Percentiles rank a stretch among this genome's conserved stretches.
Evolutionary conservation across 1,284 basidiomycete genomes (phyloP).

Genomic region (Porogramme epimiltina): DNA sequence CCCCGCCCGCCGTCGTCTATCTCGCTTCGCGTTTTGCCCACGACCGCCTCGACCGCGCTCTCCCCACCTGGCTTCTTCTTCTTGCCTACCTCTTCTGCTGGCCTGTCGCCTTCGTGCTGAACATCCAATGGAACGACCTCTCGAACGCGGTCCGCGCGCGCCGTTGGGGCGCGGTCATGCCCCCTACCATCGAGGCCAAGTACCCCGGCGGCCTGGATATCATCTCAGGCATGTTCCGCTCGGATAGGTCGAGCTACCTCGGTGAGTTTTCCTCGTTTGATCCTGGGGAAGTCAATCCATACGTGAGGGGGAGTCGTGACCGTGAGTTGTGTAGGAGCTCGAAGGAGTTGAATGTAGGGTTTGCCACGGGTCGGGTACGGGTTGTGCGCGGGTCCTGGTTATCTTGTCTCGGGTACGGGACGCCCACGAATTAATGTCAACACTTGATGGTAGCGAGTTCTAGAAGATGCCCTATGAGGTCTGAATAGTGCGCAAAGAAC

Average conservation of each 20-base stretch:
- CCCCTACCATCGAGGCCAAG: slow-evolving; percentile 18
- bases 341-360: too few relatives aligned
- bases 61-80: slow-evolving; percentile 7
- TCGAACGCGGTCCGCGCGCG: slow-evolving; percentile 19
- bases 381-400: too few relatives aligned
- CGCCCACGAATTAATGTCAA: too few relatives aligned
- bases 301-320: too few relatives aligned
- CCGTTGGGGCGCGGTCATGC: slow-evolving; percentile 22
- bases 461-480: too few relatives aligned
- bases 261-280: slow-evolving; percentile 21
- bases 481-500: too few relatives aligned
- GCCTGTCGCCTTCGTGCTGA: slow-evolving; percentile 11
- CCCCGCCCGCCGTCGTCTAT: slow-evolving; percentile 12
- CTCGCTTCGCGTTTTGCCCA: slow-evolving; percentile 5
- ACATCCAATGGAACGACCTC: slow-evolving; percentile 10
- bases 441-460: too few relatives aligned
- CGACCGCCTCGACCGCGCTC: background rate
- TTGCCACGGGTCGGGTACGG: too few relatives aligned
- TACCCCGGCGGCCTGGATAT: slow-evolving; percentile 26
- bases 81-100: slow-evolving; percentile 14
- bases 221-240: slow-evolving; percentile 9
- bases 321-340: too few relatives aligned
- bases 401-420: too few relatives aligned
- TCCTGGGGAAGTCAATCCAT: too few relatives aligned
- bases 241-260: slow-evolving; percentile 12